phyloP scores from a whole-genome alignment of 1,284 basidiomycete genomes.

The Cutaneotrichosporon daszewskae region DNA sequence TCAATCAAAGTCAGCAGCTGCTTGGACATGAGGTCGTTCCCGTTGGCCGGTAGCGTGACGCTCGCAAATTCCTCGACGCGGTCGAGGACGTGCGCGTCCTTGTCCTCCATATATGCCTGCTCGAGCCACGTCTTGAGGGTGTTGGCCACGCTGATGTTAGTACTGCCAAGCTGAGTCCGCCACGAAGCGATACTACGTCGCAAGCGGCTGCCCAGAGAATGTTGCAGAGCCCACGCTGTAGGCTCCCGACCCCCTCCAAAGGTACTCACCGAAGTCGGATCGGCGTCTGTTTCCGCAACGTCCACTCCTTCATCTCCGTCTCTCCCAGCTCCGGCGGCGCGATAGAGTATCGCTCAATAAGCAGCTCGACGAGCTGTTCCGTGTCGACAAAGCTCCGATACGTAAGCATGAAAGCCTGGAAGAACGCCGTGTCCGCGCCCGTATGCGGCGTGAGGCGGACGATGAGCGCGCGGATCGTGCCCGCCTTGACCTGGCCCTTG shows the following conservation, averaged over 20 bases:
- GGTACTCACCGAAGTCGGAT: slow-evolving; percentile 71
- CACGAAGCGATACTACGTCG: not conserved
- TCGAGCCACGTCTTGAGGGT: slow-evolving; percentile 76
- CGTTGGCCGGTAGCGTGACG: slow-evolving; percentile 53
- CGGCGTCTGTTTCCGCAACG: slow-evolving; percentile 77
- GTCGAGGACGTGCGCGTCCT: slow-evolving; percentile 69
- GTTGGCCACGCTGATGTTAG: slow-evolving; percentile 63
- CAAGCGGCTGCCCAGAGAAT: too few species aligned
- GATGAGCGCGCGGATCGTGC: slow-evolving; percentile 76
- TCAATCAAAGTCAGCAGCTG: slow-evolving; percentile 67
- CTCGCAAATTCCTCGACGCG: slow-evolving; percentile 70
- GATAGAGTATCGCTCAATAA: slow-evolving; percentile 78
- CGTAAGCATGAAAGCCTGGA: slow-evolving; percentile 91
- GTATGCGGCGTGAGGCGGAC: slow-evolving; percentile 88
- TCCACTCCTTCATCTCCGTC: slow-evolving; percentile 73
- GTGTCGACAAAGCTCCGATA: slow-evolving; percentile 91
- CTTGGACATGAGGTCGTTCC: slow-evolving; percentile 61
- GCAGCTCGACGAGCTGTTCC: slow-evolving; percentile 76
- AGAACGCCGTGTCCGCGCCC: slow-evolving; percentile 60
- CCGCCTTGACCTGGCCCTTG: slow-evolving; percentile 76
- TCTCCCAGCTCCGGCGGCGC: slow-evolving; percentile 59
- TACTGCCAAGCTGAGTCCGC: not conserved
- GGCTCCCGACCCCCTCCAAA: too few species aligned
- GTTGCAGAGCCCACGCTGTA: too few species aligned
- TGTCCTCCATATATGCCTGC: slow-evolving; percentile 71